These are phyloP conservation scores for Apophysomyces elegans DNA, from an alignment of 371 early-diverging fungal genomes.

Conservation along the genomic window DNA sequence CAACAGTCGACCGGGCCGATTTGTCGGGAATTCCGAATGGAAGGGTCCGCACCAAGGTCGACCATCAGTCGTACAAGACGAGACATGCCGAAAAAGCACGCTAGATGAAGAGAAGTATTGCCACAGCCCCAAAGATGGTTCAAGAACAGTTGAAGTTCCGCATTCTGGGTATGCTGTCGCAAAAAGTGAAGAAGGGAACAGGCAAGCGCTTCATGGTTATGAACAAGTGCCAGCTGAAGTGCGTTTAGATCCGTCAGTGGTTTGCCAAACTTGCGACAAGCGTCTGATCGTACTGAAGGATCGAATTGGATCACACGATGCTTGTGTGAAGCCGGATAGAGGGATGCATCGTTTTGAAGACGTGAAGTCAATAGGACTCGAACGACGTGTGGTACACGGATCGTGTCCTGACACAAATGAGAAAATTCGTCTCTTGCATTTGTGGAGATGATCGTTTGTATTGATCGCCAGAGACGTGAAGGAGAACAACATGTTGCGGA, in stretches of 20 bases:
- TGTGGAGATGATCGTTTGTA: constrained; percentile 35
- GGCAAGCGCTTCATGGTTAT: constrained; percentile 3
- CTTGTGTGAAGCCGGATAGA: constrained; percentile 31
- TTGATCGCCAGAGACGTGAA: constrained; percentile 32
- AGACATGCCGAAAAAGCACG: constrained; percentile 45
- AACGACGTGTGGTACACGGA: constrained; percentile 22
- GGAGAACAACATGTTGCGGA: constrained; percentile 34
- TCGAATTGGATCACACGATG: constrained; percentile 31
- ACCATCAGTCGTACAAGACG: constrained; percentile 45
- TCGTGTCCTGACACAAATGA: constrained; percentile 19
- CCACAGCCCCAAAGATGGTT: constrained; percentile 43
- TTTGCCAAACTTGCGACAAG: constrained; percentile 30
- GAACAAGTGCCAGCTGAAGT: constrained; percentile 24
- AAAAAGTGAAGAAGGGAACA: constrained; percentile 2
- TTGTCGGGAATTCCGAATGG: constrained; percentile 31
- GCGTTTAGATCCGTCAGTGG: constrained; percentile 25
- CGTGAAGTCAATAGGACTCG: constrained; percentile 38
- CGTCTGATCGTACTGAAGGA: constrained; percentile 20
- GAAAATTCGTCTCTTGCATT: constrained; percentile 34
- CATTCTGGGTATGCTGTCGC: constrained; percentile 18
- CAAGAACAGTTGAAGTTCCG: constrained; percentile 27
- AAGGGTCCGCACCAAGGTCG: constrained; percentile 41
- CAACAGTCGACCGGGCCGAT: constrained; percentile 43
- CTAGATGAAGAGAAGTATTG: constrained; percentile 43
- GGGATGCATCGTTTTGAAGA: constrained; percentile 33